Evolutionary conservation across 768 basidiomycete genomes (phyloP).

Genomic region (Hypholoma fasciculare): DNA sequence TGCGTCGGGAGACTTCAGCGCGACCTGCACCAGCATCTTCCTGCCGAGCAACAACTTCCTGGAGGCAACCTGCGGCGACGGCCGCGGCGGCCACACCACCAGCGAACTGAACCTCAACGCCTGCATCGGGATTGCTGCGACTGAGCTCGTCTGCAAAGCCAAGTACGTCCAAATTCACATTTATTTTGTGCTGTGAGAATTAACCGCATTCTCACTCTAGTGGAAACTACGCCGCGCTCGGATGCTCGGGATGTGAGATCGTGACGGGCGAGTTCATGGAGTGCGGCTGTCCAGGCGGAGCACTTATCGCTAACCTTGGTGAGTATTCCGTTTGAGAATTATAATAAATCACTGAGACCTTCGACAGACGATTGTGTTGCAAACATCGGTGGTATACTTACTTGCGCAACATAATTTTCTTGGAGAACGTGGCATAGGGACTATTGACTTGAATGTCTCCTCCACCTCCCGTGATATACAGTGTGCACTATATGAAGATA

Average conservation of each 20-base stretch:
- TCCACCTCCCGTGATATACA: too few species aligned
- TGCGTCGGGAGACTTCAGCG: background rate
- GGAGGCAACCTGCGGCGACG: background rate
- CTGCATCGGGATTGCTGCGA: background rate
- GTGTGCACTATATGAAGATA: too few species aligned
- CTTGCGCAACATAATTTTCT: background rate
- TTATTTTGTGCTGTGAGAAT: too few species aligned
- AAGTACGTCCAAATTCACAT: background rate
- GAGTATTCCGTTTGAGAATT: background rate
- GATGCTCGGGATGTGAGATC: constrained; percentile 7
- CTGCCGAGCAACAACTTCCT: background rate
- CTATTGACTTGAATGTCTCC: too few species aligned
- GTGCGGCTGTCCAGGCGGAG: constrained; percentile 7
- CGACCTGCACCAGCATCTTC: background rate
- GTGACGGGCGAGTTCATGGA: constrained; percentile 5
- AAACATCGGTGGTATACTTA: background rate
- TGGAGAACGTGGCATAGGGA: too few species aligned
- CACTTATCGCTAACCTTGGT: constrained; percentile 9
- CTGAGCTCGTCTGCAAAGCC: background rate
- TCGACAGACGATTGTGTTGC: background rate
- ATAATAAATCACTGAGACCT: background rate
- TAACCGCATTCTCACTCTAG: background rate
- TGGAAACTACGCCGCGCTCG: constrained; percentile 8
- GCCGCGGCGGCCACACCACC: background rate
- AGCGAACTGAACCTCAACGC: background rate